Conservation (phyloP, 129 eudicot genomes). For the Flaveria bidentis region DNA sequence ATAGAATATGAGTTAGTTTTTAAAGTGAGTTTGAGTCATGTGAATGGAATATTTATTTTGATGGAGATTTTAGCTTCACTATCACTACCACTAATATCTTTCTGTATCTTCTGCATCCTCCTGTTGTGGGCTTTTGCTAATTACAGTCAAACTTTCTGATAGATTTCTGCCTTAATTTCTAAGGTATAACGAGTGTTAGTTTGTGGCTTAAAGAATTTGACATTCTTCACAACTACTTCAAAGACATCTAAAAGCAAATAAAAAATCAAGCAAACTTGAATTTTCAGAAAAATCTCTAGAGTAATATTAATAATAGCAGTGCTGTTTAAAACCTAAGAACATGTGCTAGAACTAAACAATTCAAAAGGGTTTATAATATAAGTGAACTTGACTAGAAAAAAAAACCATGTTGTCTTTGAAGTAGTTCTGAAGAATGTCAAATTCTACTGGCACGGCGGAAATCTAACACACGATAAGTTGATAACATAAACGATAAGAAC, state of each 20-base stretch:
- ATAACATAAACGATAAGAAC: too few species aligned
- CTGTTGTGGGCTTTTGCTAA: background rate
- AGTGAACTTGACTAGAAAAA: constrained; percentile 2
- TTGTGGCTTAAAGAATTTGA: background rate
- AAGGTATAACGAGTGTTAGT: background rate
- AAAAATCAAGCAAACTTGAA: too few species aligned
- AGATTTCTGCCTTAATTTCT: background rate
- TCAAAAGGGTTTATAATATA: background rate
- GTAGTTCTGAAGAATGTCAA: too few species aligned
- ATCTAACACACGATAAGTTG: too few species aligned
- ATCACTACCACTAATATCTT: background rate
- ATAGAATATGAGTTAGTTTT: background rate
- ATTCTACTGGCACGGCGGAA: too few species aligned
- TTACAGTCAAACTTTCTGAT: background rate
- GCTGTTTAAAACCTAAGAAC: background rate
- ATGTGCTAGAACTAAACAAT: background rate
- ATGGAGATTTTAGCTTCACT: background rate
- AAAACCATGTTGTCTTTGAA: too few species aligned
- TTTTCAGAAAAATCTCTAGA: background rate
- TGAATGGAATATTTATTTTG: background rate
- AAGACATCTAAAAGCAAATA: background rate
- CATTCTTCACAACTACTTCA: background rate
- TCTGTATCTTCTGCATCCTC: background rate
- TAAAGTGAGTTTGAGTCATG: background rate
- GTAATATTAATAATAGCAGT: background rate